A percentile compares a stretch with the other conserved stretches of the same genome.
Evolutionary conservation across 805 yeast genomes (phyloP).

Genomic region (Hanseniaspora valbyensis): DNA sequence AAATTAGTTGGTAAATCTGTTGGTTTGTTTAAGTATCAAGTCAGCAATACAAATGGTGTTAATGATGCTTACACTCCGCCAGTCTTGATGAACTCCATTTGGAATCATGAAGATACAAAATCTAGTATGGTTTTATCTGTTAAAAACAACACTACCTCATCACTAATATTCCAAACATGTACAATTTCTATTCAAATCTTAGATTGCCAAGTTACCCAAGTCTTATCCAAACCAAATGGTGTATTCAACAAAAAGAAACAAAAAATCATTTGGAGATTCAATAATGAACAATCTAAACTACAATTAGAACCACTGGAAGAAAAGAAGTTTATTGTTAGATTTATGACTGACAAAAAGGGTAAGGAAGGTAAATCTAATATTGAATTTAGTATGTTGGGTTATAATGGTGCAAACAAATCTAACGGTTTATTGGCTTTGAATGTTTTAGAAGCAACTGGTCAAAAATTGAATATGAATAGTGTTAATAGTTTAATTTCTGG

Average conservation of each 20-base stretch:
- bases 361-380: constrained; percentile 67
- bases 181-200: constrained; percentile 44
- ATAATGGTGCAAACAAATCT: constrained; percentile 12
- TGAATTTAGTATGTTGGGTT: constrained; percentile 42
- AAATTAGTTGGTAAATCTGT: constrained; percentile 11
- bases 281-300: constrained; percentile 32
- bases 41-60: neutral
- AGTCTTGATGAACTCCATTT: constrained; percentile 61
- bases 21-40: constrained; percentile 12
- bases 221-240: constrained; percentile 86
- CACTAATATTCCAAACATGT: constrained; percentile 31
- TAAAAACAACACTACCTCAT: constrained; percentile 35
- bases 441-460: neutral
- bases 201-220: constrained; percentile 55
- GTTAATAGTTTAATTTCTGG: constrained; percentile 12
- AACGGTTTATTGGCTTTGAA: constrained; percentile 1
- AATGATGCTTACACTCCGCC: constrained; percentile 38
- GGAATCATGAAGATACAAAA: constrained; percentile 81
- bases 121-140: constrained; percentile 73
- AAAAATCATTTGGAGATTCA: constrained; percentile 76
- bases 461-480: neutral
- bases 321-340: constrained; percentile 73
- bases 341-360: constrained; percentile 61
- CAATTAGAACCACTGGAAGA: constrained; percentile 32
- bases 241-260: constrained; percentile 76